Evolutionary conservation across 1,139 yeast species (phyloP).

Genomic region (Debaryomyces sp.): DNA sequence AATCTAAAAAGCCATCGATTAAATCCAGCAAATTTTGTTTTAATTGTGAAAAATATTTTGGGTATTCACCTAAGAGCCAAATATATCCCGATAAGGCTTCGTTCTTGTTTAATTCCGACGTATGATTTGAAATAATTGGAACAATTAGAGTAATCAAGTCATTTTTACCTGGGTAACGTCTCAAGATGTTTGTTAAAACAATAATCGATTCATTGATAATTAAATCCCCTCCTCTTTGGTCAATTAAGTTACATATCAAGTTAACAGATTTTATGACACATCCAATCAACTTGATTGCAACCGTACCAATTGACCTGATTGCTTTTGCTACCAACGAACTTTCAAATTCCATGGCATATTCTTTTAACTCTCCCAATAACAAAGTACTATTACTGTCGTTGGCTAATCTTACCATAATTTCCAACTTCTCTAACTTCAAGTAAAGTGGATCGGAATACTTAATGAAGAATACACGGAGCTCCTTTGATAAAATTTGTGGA

Average conservation of each 20-base stretch:
- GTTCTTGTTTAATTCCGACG: constrained; percentile 59
- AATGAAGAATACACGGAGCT: constrained; percentile 87
- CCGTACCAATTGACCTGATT: constrained; percentile 81
- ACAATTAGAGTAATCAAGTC: constrained; percentile 66
- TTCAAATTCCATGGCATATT: constrained; percentile 93
- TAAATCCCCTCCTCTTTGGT: constrained; percentile 72
- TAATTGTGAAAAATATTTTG: constrained; percentile 65
- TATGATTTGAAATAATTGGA: constrained; percentile 65
- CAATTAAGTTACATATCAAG: constrained; percentile 70
- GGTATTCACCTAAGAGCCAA: constrained; percentile 90
- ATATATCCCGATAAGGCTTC: constrained; percentile 77
- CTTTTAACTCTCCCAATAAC: constrained; percentile 82
- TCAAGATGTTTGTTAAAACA: constrained; percentile 75
- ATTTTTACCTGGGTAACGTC: constrained; percentile 70
- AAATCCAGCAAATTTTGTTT: constrained; percentile 48
- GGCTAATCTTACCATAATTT: constrained; percentile 84
- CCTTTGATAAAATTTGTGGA: constrained; percentile 77
- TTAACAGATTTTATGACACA: constrained; percentile 73
- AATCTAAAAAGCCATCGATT: constrained; percentile 68
- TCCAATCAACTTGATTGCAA: constrained; percentile 77
- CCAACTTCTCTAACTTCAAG: constrained; percentile 88
- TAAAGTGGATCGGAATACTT: constrained; percentile 95
- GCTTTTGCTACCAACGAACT: constrained; percentile 84
- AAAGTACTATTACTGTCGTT: constrained; percentile 68
- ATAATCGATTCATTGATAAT: constrained; percentile 79